Base-by-base conservation (phyloP, 2,329 filamentous ascomycete species). In the Verticillium nubilum region DNA sequence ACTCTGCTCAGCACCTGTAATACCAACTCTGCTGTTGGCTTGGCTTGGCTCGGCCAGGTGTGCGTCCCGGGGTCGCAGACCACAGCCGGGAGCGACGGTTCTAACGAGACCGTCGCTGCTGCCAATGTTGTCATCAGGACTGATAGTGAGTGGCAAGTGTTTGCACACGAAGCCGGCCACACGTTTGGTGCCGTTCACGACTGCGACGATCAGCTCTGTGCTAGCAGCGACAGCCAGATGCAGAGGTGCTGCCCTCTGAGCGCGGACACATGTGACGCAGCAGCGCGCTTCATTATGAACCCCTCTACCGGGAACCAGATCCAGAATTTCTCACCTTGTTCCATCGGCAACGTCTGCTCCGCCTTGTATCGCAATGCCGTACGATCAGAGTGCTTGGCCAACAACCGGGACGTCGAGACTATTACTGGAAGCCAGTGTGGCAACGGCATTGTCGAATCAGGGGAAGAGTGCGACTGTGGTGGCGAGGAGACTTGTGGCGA, bases 151-250 rank as follows among this genome's bases (percentile, higher is more conserved):
- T 98, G 94, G 94, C 92, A 97, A 72, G 90, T 98, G 60, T 91
- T 98, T 74, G 94, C 94, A 29, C 94, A 98, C 71, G 94, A 98
- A 74, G 88, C 88, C 3, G 94, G 93, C 1, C 94, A 98, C 73
- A 98, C 92, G 0, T 98, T 97, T 72, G 94, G 94, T 53, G 95
- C 94, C 5, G 92, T 97, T 10, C 95, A 99, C 74, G 95, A 99
- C 74, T 99, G 95, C 74, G 89, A 86, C 2, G 70, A 78, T 0
- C 63, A 74, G n/a, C 83, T 88, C 2, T 98, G 94, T 70, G 67
- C 69, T 6, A 81, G 91, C 61, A 80, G 84, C 23, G 84, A 85
- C 37, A 73, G 73, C 6, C 70, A 72, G 10, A 74, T 71, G 58
- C 81, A 81, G 65, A 75, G 82, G 67, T 99, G 95, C 73, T 99